These are phyloP conservation scores for Trypanosoma grayi DNA, from an alignment of 208 protist species.

Conservation along the genomic window DNA sequence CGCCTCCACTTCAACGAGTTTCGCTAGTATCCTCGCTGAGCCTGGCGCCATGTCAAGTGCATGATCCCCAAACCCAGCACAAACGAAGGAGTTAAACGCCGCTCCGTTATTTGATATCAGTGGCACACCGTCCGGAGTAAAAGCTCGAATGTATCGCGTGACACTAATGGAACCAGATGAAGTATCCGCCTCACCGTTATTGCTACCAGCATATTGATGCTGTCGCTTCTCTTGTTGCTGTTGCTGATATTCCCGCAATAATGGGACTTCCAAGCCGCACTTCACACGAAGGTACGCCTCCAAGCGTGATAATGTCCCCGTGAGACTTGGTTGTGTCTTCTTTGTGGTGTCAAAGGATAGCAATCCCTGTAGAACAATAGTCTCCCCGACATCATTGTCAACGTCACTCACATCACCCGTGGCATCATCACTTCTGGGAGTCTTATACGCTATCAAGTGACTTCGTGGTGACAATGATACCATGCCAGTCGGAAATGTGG, in stretches of 20 bases:
- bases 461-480: slow-evolving; percentile 13
- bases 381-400: slow-evolving; percentile 19
- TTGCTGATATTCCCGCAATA: slow-evolving; percentile 14
- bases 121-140: slow-evolving; percentile 81
- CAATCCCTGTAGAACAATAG: slow-evolving; percentile 41
- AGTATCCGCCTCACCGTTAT: background rate
- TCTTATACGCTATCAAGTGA: slow-evolving; percentile 15
- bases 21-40: slow-evolving; percentile 66
- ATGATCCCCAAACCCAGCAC: slow-evolving; percentile 84
- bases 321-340: slow-evolving; percentile 7
- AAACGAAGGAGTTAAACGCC: slow-evolving; percentile 83
- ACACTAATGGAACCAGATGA: background rate
- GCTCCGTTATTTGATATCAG: slow-evolving; percentile 68
- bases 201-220: background rate
- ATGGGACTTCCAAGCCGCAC: slow-evolving; percentile 37
- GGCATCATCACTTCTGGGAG: background rate
- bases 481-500: background rate
- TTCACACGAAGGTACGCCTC: slow-evolving; percentile 62
- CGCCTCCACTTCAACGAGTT: slow-evolving; percentile 68
- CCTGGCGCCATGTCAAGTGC: slow-evolving; percentile 73
- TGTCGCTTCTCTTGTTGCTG: background rate
- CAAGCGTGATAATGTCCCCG: slow-evolving; percentile 35
- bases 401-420: too few species aligned
- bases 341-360: slow-evolving; percentile 53
- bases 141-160: slow-evolving; percentile 63